Evolutionary conservation across 805 yeast genomes (phyloP).

Genomic region (Grigorovia humatica): DNA sequence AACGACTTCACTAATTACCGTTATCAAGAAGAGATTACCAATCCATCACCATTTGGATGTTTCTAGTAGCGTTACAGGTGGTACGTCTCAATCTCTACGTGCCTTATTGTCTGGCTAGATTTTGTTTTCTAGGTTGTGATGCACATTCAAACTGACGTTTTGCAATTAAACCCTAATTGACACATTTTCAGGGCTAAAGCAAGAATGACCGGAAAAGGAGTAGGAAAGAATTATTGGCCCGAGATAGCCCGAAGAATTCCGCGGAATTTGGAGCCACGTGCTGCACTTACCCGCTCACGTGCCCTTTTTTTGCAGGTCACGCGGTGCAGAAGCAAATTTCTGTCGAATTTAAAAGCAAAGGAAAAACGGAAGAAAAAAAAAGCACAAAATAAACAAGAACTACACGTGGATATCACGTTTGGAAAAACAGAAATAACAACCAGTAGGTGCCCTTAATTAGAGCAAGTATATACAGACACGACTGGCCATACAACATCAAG

Average conservation of each 20-base stretch:
- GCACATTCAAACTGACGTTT: no score
- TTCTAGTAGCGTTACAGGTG: slow-evolving; percentile 9
- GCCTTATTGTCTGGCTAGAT: slow-evolving; percentile 9
- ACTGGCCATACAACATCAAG: neutral
- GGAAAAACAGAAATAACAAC: neutral
- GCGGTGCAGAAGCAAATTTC: no score
- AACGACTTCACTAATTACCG: slow-evolving; percentile 5
- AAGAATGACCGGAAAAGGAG: no score
- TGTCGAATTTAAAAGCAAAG: no score
- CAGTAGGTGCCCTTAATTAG: neutral
- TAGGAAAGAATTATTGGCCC: no score
- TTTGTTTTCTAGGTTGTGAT: neutral
- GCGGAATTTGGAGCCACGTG: no score
- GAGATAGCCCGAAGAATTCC: no score
- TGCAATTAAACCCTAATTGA: no score
- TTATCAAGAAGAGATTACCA: slow-evolving; percentile 6
- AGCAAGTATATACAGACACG: neutral
- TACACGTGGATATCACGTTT: slow-evolving; percentile 29
- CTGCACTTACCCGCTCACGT: neutral
- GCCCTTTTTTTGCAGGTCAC: neutral
- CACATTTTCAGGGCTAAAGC: no score
- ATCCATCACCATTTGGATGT: slow-evolving; percentile 16
- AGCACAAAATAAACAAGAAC: slow-evolving; percentile 1
- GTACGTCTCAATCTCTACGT: slow-evolving; percentile 9
- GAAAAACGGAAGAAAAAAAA: neutral